Evolutionary conservation across 1,284 basidiomycete genomes (phyloP).

Genomic region (Leucoagaricus sp.): DNA sequence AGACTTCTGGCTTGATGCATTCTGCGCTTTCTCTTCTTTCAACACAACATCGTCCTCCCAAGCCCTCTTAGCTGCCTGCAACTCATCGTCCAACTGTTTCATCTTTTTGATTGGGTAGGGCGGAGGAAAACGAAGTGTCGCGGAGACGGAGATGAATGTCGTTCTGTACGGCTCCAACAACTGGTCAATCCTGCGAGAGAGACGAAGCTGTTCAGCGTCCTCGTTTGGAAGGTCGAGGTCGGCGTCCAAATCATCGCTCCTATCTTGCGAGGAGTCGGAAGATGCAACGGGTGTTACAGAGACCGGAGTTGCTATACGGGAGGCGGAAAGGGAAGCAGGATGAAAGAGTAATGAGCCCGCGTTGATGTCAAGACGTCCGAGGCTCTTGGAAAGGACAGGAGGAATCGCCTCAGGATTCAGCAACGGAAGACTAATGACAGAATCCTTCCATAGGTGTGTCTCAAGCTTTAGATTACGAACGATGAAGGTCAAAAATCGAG

Average conservation of each 20-base stretch:
- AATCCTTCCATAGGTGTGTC: constrained; percentile 93
- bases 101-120: constrained; percentile 86
- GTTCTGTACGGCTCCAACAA: constrained; percentile 81
- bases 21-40: constrained; percentile 66
- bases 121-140: constrained; percentile 86
- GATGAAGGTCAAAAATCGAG: constrained; percentile 89
- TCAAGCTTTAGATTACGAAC: constrained; percentile 93
- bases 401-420: constrained; percentile 69
- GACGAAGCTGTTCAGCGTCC: constrained; percentile 65
- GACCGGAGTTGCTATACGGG: constrained; percentile 31
- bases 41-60: constrained; percentile 87
- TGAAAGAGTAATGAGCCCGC: constrained; percentile 27
- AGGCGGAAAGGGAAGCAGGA: constrained; percentile 34
- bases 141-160: constrained; percentile 90
- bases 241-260: constrained; percentile 33
- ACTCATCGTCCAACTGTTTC: constrained; percentile 81
- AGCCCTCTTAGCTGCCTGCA: constrained; percentile 64
- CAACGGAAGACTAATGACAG: constrained; percentile 78
- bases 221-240: constrained; percentile 61
- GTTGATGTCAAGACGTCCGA: constrained; percentile 27
- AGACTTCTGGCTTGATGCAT: constrained; percentile 40
- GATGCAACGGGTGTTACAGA: constrained; percentile 13
- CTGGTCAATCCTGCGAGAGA: constrained; percentile 74
- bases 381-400: constrained; percentile 26
- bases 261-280: constrained; percentile 12